Conservation (phyloP, 1,284 basidiomycete genomes). For the Mrakiaceae sp. region DNA sequence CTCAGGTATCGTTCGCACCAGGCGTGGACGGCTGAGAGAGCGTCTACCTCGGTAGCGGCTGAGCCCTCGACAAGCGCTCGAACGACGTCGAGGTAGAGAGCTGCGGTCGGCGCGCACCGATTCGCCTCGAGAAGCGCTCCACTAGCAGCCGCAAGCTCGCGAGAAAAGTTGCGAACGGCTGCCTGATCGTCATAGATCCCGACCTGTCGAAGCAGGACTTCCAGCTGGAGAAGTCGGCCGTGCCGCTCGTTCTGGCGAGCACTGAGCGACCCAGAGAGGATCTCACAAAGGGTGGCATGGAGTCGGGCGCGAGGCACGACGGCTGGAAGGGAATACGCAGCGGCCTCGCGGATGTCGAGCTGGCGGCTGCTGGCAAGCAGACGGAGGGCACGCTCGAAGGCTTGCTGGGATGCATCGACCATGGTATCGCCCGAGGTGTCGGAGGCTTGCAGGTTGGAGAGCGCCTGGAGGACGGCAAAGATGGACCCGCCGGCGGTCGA, state of each 20-base stretch:
- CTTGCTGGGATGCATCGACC: background rate
- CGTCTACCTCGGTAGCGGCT: no score
- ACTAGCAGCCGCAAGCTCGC: no score
- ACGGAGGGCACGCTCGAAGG: background rate
- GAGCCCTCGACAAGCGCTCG: no score
- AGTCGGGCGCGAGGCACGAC: background rate
- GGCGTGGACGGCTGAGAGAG: no score
- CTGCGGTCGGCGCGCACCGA: slow-evolving; percentile 1
- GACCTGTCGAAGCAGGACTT: background rate
- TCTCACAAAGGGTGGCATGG: background rate
- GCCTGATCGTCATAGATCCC: no score
- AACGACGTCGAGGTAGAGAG: background rate
- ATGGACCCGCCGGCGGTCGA: background rate
- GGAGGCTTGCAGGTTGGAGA: slow-evolving; percentile 5
- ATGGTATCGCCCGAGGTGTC: background rate
- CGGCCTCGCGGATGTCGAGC: slow-evolving; percentile 8
- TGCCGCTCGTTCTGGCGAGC: slow-evolving; percentile 7
- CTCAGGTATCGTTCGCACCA: no score
- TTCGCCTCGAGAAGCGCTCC: background rate
- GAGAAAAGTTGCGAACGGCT: no score
- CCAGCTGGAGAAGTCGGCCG: slow-evolving; percentile 4
- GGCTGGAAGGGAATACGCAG: slow-evolving; percentile 5
- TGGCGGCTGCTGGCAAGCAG: background rate
- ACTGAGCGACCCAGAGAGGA: background rate
- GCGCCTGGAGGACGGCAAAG: slow-evolving; percentile 8